Evolutionary conservation across 31 red algal genomes (phyloP), one percentile per base, ranked within the genome.

Genomic region (Asparagopsis taxiformis): DNA sequence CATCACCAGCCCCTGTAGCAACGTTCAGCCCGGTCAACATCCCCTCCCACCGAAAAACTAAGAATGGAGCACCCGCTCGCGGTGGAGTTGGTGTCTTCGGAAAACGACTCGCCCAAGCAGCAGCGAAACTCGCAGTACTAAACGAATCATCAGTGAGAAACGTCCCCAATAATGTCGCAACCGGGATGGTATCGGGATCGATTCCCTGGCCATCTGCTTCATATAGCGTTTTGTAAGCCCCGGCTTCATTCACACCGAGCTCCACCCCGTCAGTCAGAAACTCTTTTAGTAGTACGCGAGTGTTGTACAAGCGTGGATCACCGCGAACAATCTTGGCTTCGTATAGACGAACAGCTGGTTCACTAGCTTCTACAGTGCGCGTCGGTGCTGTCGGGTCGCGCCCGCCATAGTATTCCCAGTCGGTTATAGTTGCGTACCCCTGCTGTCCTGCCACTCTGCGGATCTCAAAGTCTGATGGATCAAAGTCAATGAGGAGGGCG

Each of bases 31-130:
- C 76, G 21, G 80, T 93, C 33, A 56, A 44, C n/a, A 79, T 62
- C 10, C 90, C 90, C 69, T 93, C 80, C 80, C 80, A 93, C 53
- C 75, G 67, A 70, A 93, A 93, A 22, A 93, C 90, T 15, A 93
- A 74, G 58, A 84, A 93, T 21, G 80, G 90, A n/a, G 77, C 75
- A 34, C 63, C 68, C 21, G 35, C 44, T 17, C 30, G 48, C 13
- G 90, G 90, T 43, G 80, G 72, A 61, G 55, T 61, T 8, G 80
- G 80, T 22, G 68, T 64, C 21, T 60, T 58, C 5, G 90, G 90
- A 68, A 93, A 93, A 23, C 68, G 69, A 23, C 55, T 57, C 51
- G 34, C 37, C 90, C 90, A 93, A 19, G 19, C 41, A 36, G 49
- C 55, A 19, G 25, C 48, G 59, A 93, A 93, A 57, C 30, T 31